These are phyloP conservation scores for Pyrenula aspistea DNA, from an alignment of 495 filamentous ascomycete species.

Conservation along the genomic window DNA sequence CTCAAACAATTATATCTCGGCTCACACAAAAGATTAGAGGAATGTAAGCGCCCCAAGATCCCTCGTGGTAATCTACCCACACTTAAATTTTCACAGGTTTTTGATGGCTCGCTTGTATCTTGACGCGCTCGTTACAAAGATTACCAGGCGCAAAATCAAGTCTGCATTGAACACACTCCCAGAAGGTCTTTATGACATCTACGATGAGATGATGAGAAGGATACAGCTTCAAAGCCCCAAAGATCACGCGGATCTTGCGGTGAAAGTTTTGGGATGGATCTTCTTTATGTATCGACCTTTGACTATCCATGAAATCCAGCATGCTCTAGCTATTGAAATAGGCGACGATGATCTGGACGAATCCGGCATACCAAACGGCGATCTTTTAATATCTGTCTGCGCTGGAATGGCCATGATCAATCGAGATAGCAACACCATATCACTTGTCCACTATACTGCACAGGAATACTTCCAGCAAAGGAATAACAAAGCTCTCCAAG, in stretches of 20 bases:
- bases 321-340: constrained; percentile 30
- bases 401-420: constrained; percentile 41
- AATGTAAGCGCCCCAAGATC: constrained; percentile 13
- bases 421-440: constrained; percentile 28
- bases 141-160: constrained; percentile 15
- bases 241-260: constrained; percentile 25
- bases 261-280: constrained; percentile 32
- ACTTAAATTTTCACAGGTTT: constrained; percentile 29
- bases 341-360: constrained; percentile 18
- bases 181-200: constrained; percentile 20
- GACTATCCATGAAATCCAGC: constrained; percentile 26
- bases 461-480: constrained; percentile 35
- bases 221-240: constrained; percentile 27
- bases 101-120: constrained; percentile 40
- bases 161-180: constrained; percentile 21
- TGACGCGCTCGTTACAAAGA: constrained; percentile 26
- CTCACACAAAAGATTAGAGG: constrained; percentile 11
- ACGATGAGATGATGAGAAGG: constrained; percentile 28
- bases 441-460: constrained; percentile 43
- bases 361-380: constrained; percentile 22
- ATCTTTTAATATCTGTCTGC: constrained; percentile 33
- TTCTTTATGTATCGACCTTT: constrained; percentile 25
- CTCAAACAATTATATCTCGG: constrained; percentile 6
- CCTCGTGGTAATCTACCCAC: too few species aligned
- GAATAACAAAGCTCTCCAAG: neutral